These are phyloP conservation scores for Artemisia annua DNA, from an alignment of 129 eudicot species.

Conservation along the genomic window DNA sequence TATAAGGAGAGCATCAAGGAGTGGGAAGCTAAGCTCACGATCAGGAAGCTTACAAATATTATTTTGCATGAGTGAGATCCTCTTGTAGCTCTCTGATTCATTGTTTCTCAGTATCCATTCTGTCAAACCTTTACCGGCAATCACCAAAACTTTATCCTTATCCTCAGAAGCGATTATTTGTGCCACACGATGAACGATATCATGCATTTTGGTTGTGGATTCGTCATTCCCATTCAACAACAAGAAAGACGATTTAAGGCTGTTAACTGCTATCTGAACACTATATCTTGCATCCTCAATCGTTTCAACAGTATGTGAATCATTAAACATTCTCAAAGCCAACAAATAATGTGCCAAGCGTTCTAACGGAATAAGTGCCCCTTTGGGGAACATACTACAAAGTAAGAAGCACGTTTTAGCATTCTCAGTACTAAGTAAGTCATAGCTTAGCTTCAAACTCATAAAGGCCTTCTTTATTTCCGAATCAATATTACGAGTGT, in stretches of 20 bases:
- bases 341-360: slow-evolving; percentile 11
- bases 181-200: slow-evolving; percentile 18
- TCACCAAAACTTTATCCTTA: neutral
- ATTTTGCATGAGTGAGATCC: slow-evolving; percentile 19
- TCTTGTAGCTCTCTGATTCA: neutral
- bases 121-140: neutral
- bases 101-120: neutral
- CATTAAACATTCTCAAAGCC: slow-evolving; percentile 1
- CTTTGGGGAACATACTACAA: slow-evolving; percentile 17
- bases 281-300: slow-evolving; percentile 7
- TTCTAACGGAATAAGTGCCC: neutral
- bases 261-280: neutral
- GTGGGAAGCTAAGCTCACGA: neutral
- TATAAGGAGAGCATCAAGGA: slow-evolving; percentile 9
- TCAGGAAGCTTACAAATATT: slow-evolving; percentile 3
- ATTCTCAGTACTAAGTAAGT: slow-evolving; percentile 16
- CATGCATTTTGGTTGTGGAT: slow-evolving; percentile 15
- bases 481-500: neutral
- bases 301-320: neutral
- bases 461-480: neutral
- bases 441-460: slow-evolving; percentile 23
- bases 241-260: slow-evolving; percentile 10
- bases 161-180: neutral
- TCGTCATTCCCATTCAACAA: neutral
- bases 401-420: slow-evolving; percentile 13